These are phyloP conservation scores for Arachis monticola DNA, from an alignment of 331 rosid genomes.

Conservation along the genomic window DNA sequence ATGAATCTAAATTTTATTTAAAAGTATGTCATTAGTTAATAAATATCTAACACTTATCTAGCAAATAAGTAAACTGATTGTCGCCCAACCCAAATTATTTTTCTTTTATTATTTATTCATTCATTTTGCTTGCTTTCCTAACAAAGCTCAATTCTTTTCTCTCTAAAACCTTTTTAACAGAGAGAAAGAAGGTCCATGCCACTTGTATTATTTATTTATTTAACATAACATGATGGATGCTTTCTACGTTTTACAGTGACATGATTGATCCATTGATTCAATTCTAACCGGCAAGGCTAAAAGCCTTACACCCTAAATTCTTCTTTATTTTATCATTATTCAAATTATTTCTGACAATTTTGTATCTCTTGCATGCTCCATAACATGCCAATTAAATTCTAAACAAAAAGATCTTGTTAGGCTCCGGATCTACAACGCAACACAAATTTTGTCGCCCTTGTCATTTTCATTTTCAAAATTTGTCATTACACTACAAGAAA, in stretches of 20 bases:
- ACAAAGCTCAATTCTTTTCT: slow-evolving; percentile 44
- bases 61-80: too few species aligned
- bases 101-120: slow-evolving; percentile 33
- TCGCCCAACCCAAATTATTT: too few species aligned
- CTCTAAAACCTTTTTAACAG: slow-evolving; percentile 38
- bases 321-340: slow-evolving; percentile 29
- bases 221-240: slow-evolving; percentile 35
- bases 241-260: slow-evolving; percentile 59
- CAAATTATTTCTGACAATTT: slow-evolving; percentile 49
- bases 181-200: slow-evolving; percentile 39
- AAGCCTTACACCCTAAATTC: slow-evolving; percentile 36
- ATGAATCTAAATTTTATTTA: too few species aligned
- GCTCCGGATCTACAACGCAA: slow-evolving; percentile 39
- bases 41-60: too few species aligned
- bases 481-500: too few species aligned
- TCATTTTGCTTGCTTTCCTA: slow-evolving; percentile 32
- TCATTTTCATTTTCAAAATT: slow-evolving; percentile 32
- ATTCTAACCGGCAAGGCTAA: slow-evolving; percentile 49
- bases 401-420: slow-evolving; percentile 26
- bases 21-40: too few species aligned
- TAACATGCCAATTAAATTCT: background rate
- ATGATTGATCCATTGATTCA: slow-evolving; percentile 72
- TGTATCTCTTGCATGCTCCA: slow-evolving; percentile 66
- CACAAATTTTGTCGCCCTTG: slow-evolving; percentile 29
- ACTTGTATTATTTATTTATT: slow-evolving; percentile 33